Evolutionary conservation across 352 stramenopile genomes (phyloP).

Genomic region (Phytophthora ohioensis): DNA sequence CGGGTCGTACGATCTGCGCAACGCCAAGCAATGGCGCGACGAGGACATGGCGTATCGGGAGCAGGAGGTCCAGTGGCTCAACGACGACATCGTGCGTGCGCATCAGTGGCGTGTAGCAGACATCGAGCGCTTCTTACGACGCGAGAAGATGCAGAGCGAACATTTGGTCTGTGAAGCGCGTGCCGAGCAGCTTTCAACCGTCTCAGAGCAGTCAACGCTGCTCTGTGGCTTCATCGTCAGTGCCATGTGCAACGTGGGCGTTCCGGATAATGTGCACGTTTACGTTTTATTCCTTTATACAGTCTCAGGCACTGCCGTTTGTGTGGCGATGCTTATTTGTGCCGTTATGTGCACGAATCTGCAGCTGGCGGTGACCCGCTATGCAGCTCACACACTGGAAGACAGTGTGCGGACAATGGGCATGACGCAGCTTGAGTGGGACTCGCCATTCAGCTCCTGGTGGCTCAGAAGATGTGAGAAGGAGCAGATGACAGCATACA

Average conservation of each 20-base stretch:
- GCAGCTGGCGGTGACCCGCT: constrained; percentile 74
- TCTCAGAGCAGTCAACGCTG: constrained; percentile 75
- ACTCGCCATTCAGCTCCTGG: constrained; percentile 72
- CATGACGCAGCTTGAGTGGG: constrained; percentile 53
- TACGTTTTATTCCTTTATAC: constrained; percentile 59
- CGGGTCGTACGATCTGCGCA: constrained; percentile 81
- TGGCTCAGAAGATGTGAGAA: constrained; percentile 74
- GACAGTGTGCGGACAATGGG: constrained; percentile 59
- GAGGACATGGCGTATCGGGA: constrained; percentile 74
- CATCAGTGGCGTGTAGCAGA: constrained; percentile 75
- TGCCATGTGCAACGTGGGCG: constrained; percentile 67
- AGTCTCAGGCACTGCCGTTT: constrained; percentile 59
- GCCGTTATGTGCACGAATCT: constrained; percentile 78
- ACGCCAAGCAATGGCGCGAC: constrained; percentile 79
- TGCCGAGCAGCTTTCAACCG: constrained; percentile 72
- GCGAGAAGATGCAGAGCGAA: constrained; percentile 74
- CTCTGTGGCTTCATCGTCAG: constrained; percentile 77
- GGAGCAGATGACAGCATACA: constrained; percentile 78
- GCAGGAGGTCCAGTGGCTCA: constrained; percentile 82
- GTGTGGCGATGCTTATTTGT: constrained; percentile 61
- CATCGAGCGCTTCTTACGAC: constrained; percentile 70
- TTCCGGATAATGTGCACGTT: constrained; percentile 43
- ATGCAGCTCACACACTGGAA: constrained; percentile 61
- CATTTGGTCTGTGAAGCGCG: constrained; percentile 68
- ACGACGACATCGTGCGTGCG: constrained; percentile 76